Evolutionary conservation across 2,329 filamentous ascomycete species (phyloP).

Genomic region (Peltaster fructicola): DNA sequence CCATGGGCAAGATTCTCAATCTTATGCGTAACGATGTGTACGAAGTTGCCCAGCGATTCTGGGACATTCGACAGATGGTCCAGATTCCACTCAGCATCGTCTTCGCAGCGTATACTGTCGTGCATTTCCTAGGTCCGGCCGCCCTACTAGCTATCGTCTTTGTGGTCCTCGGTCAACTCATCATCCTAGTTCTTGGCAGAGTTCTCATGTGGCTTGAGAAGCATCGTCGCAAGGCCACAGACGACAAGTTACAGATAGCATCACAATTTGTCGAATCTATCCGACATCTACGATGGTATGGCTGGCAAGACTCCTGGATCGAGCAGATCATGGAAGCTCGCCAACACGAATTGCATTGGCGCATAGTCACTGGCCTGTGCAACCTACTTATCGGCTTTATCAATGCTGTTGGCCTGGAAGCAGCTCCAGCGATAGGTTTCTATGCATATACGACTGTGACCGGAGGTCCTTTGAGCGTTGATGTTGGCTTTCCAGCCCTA

Average conservation of each 20-base stretch:
- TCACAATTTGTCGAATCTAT: constrained; percentile 78
- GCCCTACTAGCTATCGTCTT: constrained; percentile 55
- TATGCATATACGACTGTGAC: constrained; percentile 62
- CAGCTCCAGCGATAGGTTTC: constrained; percentile 68
- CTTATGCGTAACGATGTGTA: constrained; percentile 68
- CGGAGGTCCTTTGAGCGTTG: constrained; percentile 50
- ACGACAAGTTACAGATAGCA: constrained; percentile 60
- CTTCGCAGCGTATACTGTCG: constrained; percentile 55
- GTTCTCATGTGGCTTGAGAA: constrained; percentile 51
- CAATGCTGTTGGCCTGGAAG: constrained; percentile 51
- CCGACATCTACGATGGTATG: constrained; percentile 63
- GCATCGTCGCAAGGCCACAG: constrained; percentile 54
- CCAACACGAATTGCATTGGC: constrained; percentile 47
- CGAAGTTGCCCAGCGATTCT: constrained; percentile 64
- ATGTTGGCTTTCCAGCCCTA: constrained; percentile 73
- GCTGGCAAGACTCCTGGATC: constrained; percentile 65
- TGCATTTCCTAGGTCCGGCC: constrained; percentile 62
- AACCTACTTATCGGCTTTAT: constrained; percentile 45
- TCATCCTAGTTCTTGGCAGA: constrained; percentile 52
- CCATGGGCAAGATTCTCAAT: constrained; percentile 82
- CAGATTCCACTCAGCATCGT: constrained; percentile 62
- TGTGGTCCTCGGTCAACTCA: constrained; percentile 39
- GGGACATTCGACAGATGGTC: constrained; percentile 66
- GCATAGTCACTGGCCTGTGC: constrained; percentile 47
- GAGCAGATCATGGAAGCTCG: constrained; percentile 49